A percentile compares a stretch with the other conserved stretches of the same genome.
Conservation (phyloP, 208 protist genomes). For the Wallacemonas sp. region DNA sequence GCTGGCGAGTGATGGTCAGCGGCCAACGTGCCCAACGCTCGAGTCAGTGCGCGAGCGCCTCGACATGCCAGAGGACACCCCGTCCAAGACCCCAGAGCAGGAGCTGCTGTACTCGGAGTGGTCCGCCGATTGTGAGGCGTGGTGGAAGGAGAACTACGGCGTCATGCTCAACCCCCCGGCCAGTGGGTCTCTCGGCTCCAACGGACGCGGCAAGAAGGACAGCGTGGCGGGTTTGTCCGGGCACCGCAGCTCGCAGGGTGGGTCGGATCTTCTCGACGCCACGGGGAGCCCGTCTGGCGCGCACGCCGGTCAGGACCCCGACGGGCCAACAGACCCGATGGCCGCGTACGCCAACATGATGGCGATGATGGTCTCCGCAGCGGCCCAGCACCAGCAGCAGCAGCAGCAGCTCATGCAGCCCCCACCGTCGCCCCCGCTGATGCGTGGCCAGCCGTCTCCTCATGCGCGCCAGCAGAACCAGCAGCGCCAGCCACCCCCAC, state of each 20-base stretch:
- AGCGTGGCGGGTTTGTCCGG: not conserved
- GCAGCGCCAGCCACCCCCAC: not conserved
- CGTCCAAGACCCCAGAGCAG: conserved; percentile 18
- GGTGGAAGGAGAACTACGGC: conserved; percentile 19
- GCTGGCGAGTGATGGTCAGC: conserved; percentile 26
- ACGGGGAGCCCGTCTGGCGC: conserved; percentile 1
- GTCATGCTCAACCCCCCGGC: conserved; percentile 2
- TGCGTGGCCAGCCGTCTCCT: too few species aligned
- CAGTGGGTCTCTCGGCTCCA: not conserved
- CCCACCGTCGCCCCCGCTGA: not conserved
- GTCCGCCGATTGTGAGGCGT: conserved; percentile 32
- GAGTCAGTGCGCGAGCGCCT: conserved; percentile 27
- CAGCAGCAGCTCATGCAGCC: not conserved
- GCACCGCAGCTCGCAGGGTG: not conserved
- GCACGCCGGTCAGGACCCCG: too few species aligned
- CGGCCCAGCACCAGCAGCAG: conserved; percentile 11
- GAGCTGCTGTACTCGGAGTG: conserved; percentile 32
- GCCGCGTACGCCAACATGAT: conserved; percentile 9
- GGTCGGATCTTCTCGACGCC: not conserved
- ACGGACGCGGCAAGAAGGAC: conserved; percentile 1
- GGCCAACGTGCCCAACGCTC: conserved; percentile 28
- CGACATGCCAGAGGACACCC: conserved; percentile 15
- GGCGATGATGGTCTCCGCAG: conserved; percentile 14
- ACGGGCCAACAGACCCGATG: too few species aligned
- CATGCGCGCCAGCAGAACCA: not conserved